Percentiles rank a stretch among this genome's conserved stretches.
Evolutionary conservation across 1,284 basidiomycete genomes (phyloP).

Genomic region (Trichosporon sp.): DNA sequence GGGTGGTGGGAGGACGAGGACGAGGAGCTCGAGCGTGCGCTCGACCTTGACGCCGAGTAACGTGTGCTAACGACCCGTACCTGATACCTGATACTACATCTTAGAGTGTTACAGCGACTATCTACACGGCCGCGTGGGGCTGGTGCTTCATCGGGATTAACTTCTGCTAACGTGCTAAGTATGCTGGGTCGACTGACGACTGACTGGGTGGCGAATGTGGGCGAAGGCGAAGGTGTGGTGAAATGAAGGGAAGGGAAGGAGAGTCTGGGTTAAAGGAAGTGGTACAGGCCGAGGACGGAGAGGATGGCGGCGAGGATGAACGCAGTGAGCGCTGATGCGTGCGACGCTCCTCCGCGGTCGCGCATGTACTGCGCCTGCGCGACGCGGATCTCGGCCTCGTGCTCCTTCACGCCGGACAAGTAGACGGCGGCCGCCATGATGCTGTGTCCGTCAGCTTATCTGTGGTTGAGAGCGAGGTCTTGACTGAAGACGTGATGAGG

Average conservation of each 20-base stretch:
- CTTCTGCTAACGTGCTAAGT: neutral
- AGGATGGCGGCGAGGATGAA: neutral
- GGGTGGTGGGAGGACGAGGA: slow-evolving; percentile 18
- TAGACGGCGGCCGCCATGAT: neutral
- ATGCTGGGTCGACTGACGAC: neutral
- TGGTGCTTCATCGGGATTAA: neutral
- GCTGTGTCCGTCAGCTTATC: neutral
- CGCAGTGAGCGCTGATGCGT: neutral
- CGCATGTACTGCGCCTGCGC: neutral
- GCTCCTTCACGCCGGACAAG: neutral
- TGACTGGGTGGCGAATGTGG: neutral
- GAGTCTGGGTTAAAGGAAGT: neutral
- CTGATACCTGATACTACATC: neutral
- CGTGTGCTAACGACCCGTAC: neutral
- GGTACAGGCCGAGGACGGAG: neutral
- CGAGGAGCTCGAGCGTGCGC: neutral
- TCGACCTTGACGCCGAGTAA: neutral
- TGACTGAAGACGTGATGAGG: neutral
- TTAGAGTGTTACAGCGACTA: neutral
- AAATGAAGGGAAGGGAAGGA: neutral
- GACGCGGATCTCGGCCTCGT: neutral
- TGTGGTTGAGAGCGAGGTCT: too few relatives aligned
- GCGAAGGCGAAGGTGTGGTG: neutral
- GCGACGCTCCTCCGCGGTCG: neutral
- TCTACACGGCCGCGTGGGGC: neutral